Evolutionary conservation across 768 basidiomycete species (phyloP).

Genomic region (Kwoniella newhampshirensis): DNA sequence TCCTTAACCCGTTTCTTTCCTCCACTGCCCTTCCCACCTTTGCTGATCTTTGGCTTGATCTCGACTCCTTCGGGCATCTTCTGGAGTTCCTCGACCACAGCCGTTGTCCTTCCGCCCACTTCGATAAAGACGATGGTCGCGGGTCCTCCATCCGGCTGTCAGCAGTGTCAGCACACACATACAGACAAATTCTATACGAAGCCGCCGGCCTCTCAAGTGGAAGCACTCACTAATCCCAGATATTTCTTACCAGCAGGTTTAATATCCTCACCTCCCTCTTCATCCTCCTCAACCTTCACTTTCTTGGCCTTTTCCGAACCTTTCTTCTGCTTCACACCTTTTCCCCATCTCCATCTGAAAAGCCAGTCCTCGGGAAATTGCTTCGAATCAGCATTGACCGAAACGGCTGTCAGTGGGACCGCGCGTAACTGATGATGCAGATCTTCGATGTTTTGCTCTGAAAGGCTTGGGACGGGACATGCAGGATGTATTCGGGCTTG

Average conservation of each 20-base stretch:
- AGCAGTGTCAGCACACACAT: neutral
- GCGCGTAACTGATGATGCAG: conserved; percentile 61
- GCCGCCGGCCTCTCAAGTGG: neutral
- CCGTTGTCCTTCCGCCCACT: conserved; percentile 75
- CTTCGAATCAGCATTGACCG: conserved; percentile 67
- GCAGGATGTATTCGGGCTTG: conserved; percentile 73
- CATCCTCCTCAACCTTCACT: conserved; percentile 27
- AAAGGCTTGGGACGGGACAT: conserved; percentile 63
- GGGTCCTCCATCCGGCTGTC: conserved; percentile 66
- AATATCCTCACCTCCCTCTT: conserved; percentile 31
- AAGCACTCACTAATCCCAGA: conserved; percentile 34
- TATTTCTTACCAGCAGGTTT: conserved; percentile 36
- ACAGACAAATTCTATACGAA: neutral
- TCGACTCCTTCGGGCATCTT: conserved; percentile 51
- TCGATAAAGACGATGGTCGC: conserved; percentile 74
- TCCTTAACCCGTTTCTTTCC: conserved; percentile 24
- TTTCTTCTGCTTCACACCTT: conserved; percentile 45
- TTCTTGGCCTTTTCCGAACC: conserved; percentile 28
- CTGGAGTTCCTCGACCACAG: conserved; percentile 68
- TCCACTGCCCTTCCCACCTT: conserved; percentile 34
- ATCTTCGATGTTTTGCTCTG: conserved; percentile 57
- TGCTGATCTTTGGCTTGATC: conserved; percentile 45
- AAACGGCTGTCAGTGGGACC: conserved; percentile 65
- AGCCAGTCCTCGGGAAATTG: conserved; percentile 62
- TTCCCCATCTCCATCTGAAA: conserved; percentile 52